Evolutionary conservation across 164 flowering plant species (phyloP).

Genomic region (Dillenia turbinata): DNA sequence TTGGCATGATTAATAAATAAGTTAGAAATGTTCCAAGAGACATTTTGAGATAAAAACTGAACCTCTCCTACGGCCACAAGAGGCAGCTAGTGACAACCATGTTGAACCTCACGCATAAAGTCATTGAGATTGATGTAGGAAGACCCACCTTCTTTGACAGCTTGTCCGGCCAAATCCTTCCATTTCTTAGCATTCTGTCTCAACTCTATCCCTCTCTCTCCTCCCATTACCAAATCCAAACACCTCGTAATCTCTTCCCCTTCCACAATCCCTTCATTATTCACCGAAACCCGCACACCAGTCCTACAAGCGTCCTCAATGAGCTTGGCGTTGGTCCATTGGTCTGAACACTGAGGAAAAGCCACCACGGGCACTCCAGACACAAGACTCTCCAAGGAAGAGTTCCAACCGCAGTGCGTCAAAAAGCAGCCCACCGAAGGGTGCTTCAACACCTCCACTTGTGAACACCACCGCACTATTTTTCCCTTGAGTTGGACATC

Average conservation of each 20-base stretch:
- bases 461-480: conserved; percentile 46
- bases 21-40: no score
- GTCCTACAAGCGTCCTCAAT: conserved; percentile 34
- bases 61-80: no score
- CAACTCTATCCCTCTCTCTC: conserved; percentile 17
- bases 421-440: conserved; percentile 37
- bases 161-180: conserved; percentile 21
- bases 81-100: not conserved
- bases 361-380: conserved; percentile 41
- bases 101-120: conserved; percentile 15
- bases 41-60: no score
- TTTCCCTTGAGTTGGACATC: conserved; percentile 25
- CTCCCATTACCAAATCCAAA: conserved; percentile 25
- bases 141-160: conserved; percentile 20
- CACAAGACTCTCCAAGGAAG: conserved; percentile 30
- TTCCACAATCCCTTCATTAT: conserved; percentile 20
- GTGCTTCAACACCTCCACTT: conserved; percentile 33
- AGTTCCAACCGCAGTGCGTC: conserved; percentile 49
- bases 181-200: conserved; percentile 23
- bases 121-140: conserved; percentile 18
- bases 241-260: conserved; percentile 28
- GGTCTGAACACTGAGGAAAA: conserved; percentile 37
- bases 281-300: conserved; percentile 25
- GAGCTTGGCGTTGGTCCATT: conserved; percentile 35
- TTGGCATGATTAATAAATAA: no score